Base-by-base conservation (phyloP, 148 eudicot genomes). In the Spergularia bocconei region DNA sequence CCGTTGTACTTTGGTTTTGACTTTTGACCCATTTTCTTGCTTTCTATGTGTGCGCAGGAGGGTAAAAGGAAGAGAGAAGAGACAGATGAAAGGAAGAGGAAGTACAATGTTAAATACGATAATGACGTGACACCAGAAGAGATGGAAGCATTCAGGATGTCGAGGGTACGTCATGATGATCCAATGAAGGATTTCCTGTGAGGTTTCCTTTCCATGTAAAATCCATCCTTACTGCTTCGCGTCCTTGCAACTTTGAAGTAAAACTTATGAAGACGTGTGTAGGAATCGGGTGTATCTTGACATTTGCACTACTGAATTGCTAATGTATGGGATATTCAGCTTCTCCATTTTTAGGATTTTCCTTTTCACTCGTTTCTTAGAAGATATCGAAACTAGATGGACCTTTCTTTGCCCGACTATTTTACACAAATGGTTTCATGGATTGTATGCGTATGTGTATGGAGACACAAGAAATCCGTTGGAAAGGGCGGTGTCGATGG, bases 81-180 rank as follows among this genome's bases (percentile, higher is more conserved):
- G 76, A 89, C 74, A 52, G 94, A 93, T 76, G 98, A 93, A 81
- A 84, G 98, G 77, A 93, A 91, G 79, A 88, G 97, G 62, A 91
- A 89, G 48, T 93, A 89, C 78, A 93, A 93, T 54, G 90, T 93
- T 16, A 93, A 87, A 75, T 93, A 91, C 84, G 89, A 88, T 41
- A 85, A 91, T 57, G 88, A 90, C 76, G 98, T 93, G 50, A 93
- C 95, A 0, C 82, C 86, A 0, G 97, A 93, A 82, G 88, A 93
- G 41, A 93, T 93, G 98, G 97, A 93, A 81, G 97, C 97, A 1
- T 93, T 85, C 72, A 81, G 91, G 78, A 88, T 93, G 97, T 91
- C 91, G 90, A 91, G 78, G 80, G 41, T 87, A 20, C 97, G 86
- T 72, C 92, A 87, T 17, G 92, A 93, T 50, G 95, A 93, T 77